These are phyloP conservation scores for Scleromitrula shiraiana DNA, from an alignment of 2,329 filamentous ascomycete species.

Conservation along the genomic window DNA sequence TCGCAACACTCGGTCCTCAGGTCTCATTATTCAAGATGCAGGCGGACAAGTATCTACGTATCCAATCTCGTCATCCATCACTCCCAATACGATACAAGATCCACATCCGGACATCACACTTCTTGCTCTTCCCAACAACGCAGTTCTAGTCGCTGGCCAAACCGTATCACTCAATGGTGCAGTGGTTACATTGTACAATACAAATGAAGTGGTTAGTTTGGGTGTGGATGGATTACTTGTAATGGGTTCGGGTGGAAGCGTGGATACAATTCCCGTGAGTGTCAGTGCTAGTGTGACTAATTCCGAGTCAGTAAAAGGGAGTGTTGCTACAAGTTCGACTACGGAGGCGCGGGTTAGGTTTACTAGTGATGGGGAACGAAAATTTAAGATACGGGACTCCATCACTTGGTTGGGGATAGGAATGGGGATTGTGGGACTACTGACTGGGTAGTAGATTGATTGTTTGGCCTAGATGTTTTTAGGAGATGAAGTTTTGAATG, in stretches of 20 bases:
- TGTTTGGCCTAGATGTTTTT: too few species aligned
- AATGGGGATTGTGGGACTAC: too few species aligned
- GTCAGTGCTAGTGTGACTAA: too few species aligned
- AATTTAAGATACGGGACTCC: too few species aligned
- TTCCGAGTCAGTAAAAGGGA: too few species aligned
- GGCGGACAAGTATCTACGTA: conserved; percentile 10
- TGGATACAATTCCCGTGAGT: too few species aligned
- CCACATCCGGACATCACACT: not conserved
- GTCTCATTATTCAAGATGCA: conserved; percentile 13
- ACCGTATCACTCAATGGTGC: conserved; percentile 7
- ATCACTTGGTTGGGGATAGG: too few species aligned
- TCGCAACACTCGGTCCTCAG: conserved; percentile 10
- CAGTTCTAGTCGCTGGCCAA: conserved; percentile 6
- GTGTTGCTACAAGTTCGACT: too few species aligned
- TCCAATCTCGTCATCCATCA: conserved; percentile 3
- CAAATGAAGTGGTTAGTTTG: conserved; percentile 10
- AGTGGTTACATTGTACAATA: conserved; percentile 2
- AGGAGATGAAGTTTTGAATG: too few species aligned
- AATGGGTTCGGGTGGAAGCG: conserved; percentile 8
- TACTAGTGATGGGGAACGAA: too few species aligned
- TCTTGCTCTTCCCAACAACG: not conserved
- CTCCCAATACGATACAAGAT: not conserved
- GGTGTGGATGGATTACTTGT: conserved; percentile 11
- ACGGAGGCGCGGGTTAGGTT: too few species aligned
- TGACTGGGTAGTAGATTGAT: too few species aligned